These are phyloP conservation scores for Kappamyces sp. DNA, from an alignment of 192 early-diverging fungal genomes.

Conservation along the genomic window DNA sequence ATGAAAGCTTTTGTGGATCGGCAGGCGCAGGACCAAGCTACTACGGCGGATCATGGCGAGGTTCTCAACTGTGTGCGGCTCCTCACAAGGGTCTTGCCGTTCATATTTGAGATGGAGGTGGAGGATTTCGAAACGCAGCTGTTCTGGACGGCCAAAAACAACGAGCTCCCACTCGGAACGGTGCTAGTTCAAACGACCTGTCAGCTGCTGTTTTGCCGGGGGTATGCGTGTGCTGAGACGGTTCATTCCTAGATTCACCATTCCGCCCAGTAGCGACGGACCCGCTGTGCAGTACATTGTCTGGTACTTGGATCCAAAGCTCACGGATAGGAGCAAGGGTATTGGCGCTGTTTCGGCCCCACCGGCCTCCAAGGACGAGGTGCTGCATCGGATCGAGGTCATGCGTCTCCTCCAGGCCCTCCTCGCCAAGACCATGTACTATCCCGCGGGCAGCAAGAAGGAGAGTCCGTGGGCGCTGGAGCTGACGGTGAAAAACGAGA, in stretches of 20 bases:
- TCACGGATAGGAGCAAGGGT: conserved; percentile 25
- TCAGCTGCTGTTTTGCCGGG: conserved; percentile 36
- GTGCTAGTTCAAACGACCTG: conserved; percentile 18
- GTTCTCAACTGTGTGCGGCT: conserved; percentile 77
- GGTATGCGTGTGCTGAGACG: conserved; percentile 9
- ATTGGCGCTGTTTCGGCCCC: conserved; percentile 29
- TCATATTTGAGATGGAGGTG: conserved; percentile 62
- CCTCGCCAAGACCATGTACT: conserved; percentile 77
- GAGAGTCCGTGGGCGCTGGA: conserved; percentile 55
- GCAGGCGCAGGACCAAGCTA: conserved; percentile 25
- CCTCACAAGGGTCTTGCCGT: conserved; percentile 78
- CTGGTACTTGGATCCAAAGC: conserved; percentile 24
- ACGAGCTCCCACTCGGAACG: conserved; percentile 7
- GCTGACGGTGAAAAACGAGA: conserved; percentile 51
- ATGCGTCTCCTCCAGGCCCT: conserved; percentile 71
- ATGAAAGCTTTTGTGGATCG: too few relatives aligned
- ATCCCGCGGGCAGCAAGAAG: conserved; percentile 40
- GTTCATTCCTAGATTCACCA: conserved; percentile 28
- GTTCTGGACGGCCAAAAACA: conserved; percentile 49
- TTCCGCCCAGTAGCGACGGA: conserved; percentile 22
- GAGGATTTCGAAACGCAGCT: conserved; percentile 51
- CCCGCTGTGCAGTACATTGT: conserved; percentile 34
- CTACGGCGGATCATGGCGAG: conserved; percentile 52
- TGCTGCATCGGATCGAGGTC: conserved; percentile 70
- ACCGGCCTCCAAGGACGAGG: conserved; percentile 48